Evolutionary conservation across 495 filamentous ascomycete genomes (phyloP), one percentile per base, ranked within the genome.

Genomic region (Annulohypoxylon nitens): DNA sequence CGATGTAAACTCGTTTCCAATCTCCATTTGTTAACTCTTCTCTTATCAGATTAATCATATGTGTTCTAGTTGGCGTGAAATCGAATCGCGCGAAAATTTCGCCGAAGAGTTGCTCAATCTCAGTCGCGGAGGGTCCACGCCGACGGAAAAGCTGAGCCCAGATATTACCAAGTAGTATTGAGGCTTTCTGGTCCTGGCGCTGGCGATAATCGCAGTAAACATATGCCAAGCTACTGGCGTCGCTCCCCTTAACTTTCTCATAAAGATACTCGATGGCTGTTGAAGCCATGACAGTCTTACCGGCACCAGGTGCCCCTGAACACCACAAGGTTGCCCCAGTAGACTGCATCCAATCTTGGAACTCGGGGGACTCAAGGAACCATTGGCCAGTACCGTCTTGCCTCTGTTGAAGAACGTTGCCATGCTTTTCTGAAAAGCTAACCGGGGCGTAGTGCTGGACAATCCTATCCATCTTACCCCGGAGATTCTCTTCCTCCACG

Each of bases 131-230:
- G 16, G 60, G 48, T 1, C 64, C 58, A 39, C 67, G 63, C 5
- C 54, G 62, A 48, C 79, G 69, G 30, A 78, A 69, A 18, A 85
- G 61, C 60, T 86, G 83, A 47, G 82, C 81, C 20, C 84, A 62
- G 4, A 87, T 43, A 45, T 74, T 80, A 43, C 68, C 72, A 4
- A 85, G 69, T 12, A 86, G 60, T 30, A 71, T 58, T 6, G 54
- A 18, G 2, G 68, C 48, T 4, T 66, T 81, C 73, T 85, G 82
- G n/a, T 81, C 76, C 4, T 74, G 47, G 36, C 81, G 70, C 8
- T 64, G 60, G 30, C 78, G 69, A 65, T 77, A 86, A 55, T 79
- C 81, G 71, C 77, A 86, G 64, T 80, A 87, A 53, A 85, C 7
- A 57, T 79, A 84, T 4, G 81, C 81, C 50, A 87, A 63, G 6